These are phyloP conservation scores for Schizosaccharomyces versatilis DNA, from an alignment of 1,139 yeast species.

Conservation along the genomic window DNA sequence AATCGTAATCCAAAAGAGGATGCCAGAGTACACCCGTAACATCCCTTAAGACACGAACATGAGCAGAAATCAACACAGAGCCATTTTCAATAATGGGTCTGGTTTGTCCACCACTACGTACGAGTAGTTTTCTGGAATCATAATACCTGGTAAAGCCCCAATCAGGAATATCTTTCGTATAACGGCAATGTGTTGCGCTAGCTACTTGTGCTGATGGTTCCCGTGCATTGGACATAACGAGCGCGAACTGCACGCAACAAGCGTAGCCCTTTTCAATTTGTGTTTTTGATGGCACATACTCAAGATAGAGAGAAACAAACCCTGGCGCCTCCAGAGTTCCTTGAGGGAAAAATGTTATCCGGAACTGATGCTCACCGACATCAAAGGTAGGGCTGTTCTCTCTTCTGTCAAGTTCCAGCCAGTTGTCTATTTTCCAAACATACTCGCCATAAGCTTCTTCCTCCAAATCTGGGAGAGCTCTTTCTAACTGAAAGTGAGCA, in stretches of 20 bases:
- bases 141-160: slow-evolving; percentile 86
- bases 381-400: background rate
- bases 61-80: slow-evolving; percentile 49
- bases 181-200: slow-evolving; percentile 31
- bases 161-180: slow-evolving; percentile 52
- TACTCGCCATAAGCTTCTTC: background rate
- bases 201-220: background rate
- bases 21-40: slow-evolving; percentile 91
- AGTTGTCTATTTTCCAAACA: background rate
- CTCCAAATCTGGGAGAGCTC: background rate
- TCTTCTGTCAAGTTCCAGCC: background rate
- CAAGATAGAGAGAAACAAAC: background rate
- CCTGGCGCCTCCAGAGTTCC: background rate
- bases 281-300: background rate
- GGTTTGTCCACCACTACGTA: slow-evolving; percentile 13
- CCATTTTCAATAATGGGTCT: slow-evolving; percentile 33
- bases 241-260: background rate
- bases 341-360: background rate
- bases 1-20: slow-evolving; percentile 49
- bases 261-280: background rate
- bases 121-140: slow-evolving; percentile 30
- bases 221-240: background rate
- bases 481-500: background rate
- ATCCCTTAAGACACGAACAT: slow-evolving; percentile 57
- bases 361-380: background rate